A percentile compares a stretch with the other conserved stretches of the same genome.
phyloP scores from a whole-genome alignment of 1,139 yeast genomes.

The Lodderomyces theae region DNA sequence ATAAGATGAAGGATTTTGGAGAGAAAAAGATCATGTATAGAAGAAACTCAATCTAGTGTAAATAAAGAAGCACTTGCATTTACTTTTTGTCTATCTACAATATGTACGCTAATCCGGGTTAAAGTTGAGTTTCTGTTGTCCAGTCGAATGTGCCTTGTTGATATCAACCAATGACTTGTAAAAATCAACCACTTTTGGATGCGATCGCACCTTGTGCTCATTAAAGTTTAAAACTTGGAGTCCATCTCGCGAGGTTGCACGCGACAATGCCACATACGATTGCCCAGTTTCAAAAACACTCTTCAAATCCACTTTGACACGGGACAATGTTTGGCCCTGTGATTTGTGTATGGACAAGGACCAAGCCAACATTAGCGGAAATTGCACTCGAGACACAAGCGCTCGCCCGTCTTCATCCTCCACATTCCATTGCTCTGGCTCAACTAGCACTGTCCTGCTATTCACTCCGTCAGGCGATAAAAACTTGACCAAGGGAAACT shows the following conservation, averaged over 20 bases:
- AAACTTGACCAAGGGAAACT: conserved; percentile 76
- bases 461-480: conserved; percentile 61
- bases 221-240: conserved; percentile 74
- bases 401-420: conserved; percentile 37
- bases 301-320: conserved; percentile 76
- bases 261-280: conserved; percentile 87
- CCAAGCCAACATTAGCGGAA: conserved; percentile 92
- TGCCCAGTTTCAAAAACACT: conserved; percentile 89
- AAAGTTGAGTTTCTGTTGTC: conserved; percentile 14
- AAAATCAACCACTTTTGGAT: conserved; percentile 60
- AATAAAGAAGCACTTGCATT: neutral
- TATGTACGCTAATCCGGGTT: neutral
- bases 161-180: conserved; percentile 36
- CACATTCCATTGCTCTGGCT: conserved; percentile 43
- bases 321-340: conserved; percentile 89
- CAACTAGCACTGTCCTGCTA: conserved; percentile 60
- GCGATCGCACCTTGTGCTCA: conserved; percentile 55
- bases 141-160: conserved; percentile 4
- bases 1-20: conserved; percentile 17
- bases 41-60: conserved; percentile 58
- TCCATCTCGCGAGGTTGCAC: conserved; percentile 80
- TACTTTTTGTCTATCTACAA: neutral
- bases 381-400: conserved; percentile 44
- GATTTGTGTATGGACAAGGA: conserved; percentile 93
- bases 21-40: conserved; percentile 37